Base-by-base conservation (phyloP, 495 filamentous ascomycete species). In the Penicillium parvum region DNA sequence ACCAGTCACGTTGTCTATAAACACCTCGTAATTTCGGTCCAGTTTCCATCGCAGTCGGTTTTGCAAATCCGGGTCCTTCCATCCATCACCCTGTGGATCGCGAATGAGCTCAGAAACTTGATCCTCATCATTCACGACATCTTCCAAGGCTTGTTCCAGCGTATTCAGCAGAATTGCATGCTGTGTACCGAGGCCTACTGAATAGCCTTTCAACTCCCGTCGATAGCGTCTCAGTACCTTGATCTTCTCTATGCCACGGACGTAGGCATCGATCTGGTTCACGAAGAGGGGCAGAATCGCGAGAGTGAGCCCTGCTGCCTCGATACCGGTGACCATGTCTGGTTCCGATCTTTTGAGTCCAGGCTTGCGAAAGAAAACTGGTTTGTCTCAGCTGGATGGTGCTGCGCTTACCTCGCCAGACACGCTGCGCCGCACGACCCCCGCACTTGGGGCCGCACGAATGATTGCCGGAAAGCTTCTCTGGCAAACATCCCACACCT, bases 251-350 rank as follows among this genome's bases (percentile, higher is more conserved):
- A 66, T 37, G 1, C 60, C 61, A 2, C 43, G 49, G 2, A 44
- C 48, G 26, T 60, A 66, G 17, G 17, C 25, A 12, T 62, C 55
- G 2, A 68, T 5, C 5, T 60, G 60, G 16, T 49, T 45, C 10
- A 66, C 32, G 19, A 64, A 18, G 2, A 64, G 26, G 3, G 64
- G 60, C 14, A 65, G 26, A 12, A 56, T 17, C 1, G 58, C 58
- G 3, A 63, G 54, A 3, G 49, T 44, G 4, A 66, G 14, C 0
- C 62, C 60, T 0, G 50, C 47, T 3, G 45, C 39, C 22, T 63
- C 63, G 9, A 66, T 50, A 1, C 58, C 58, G 7, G 51, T 52
- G 17, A 49, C 57, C 43, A 47, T 53, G 1, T n/a, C 35, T 26
- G 11, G 0, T 14, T n/a, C 15, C 11, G 11, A 18, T 3, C 22